Base-by-base conservation (phyloP, 805 yeast genomes). In the Wickerhamiella lipophila region DNA sequence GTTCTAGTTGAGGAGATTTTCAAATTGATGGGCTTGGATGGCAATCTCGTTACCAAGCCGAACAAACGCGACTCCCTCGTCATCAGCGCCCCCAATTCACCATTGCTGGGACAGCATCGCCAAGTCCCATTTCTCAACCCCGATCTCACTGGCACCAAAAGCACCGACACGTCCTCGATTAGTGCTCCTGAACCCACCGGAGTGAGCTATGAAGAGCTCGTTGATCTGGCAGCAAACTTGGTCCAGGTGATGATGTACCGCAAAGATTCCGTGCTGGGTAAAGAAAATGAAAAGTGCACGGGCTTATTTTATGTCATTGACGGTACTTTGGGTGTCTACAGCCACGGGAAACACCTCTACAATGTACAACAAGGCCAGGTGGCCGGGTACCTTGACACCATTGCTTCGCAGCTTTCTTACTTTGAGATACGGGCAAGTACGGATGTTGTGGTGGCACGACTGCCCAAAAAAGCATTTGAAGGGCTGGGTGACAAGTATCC, bases 351-450 rank as follows among this genome's bases (percentile, higher is more conserved):
- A 7, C 54, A 53, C 6, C 56, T 84, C 1, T 80, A 79, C 55
- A 72, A 78, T 0, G 78, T 86, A 1, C 66, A 72, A 13, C 70
- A 80, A 1, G 96, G 96, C 6, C 92, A 92, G 3, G 63, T 89
- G 13, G 94, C 89, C 0, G 97, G 97, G 0, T 89, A 84, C 59
- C 62, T 89, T 42, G 85, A 94, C 3, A 75, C 94, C 0, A 63
- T 88, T 13, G 73, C 87, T 8, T 92, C 95, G 0, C 77, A 81
- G 53, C 76, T 79, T 50, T 84, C 96, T 0, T 76, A 86, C 56
- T 87, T 81, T 2, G 75, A 78, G 18, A 74, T 88, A 5, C 71
- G 65, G 36, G 83, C 95, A 0, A 70, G 75, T 2, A 65, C 75
- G 0, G 78, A 76, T 43, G 71, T 72, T 1, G 82, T 83, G 50